Evolutionary conservation across 805 yeast genomes (phyloP).

Genomic region (Saccharomycopsis guyanensis): DNA sequence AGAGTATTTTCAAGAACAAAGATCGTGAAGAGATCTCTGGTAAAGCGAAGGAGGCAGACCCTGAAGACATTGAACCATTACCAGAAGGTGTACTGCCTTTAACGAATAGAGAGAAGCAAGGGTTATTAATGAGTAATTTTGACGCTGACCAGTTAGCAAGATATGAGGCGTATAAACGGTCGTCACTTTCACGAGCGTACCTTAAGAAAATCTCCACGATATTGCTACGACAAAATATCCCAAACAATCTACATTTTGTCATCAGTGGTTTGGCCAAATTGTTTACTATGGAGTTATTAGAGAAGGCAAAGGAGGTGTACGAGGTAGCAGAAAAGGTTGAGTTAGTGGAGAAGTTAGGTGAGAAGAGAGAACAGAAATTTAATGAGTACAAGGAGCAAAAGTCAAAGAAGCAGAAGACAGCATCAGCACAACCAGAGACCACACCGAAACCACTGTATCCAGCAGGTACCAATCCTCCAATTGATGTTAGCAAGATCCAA

Average conservation of each 20-base stretch:
- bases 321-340: slow-evolving; percentile 14
- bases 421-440: neutral
- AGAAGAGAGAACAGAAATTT: slow-evolving; percentile 10
- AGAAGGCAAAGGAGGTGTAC: slow-evolving; percentile 20
- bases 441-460: neutral
- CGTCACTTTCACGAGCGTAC: slow-evolving; percentile 12
- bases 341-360: slow-evolving; percentile 6
- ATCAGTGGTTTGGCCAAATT: slow-evolving; percentile 20
- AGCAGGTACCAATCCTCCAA: neutral
- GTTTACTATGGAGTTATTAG: slow-evolving; percentile 19
- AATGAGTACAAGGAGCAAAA: slow-evolving; percentile 3
- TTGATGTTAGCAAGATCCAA: slow-evolving; percentile 6
- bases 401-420: slow-evolving; percentile 4
- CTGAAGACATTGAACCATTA: neutral
- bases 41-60: neutral
- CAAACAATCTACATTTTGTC: slow-evolving; percentile 14
- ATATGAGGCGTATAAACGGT: slow-evolving; percentile 19
- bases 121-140: slow-evolving; percentile 18
- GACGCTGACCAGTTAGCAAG: slow-evolving; percentile 13
- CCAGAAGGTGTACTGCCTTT: slow-evolving; percentile 11
- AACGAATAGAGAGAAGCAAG: slow-evolving; percentile 18
- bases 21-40: slow-evolving; percentile 9
- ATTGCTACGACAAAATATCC: slow-evolving; percentile 15
- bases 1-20: neutral
- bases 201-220: slow-evolving; percentile 17